Conservation (phyloP, 1,139 yeast genomes). For the Pneumocystis wakefieldiae region DNA sequence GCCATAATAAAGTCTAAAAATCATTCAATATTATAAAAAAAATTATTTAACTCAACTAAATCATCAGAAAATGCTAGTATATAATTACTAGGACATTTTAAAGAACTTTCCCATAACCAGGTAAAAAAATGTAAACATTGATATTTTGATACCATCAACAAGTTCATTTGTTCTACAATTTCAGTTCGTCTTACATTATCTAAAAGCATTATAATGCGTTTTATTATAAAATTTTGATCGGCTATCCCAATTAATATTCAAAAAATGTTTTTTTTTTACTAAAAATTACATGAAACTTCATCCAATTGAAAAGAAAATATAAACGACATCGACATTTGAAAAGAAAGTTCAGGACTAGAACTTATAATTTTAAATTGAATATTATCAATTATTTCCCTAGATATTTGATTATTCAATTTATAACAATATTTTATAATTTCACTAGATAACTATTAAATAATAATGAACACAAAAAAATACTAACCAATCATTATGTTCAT, state of each 20-base stretch:
- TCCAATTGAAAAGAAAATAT: background rate
- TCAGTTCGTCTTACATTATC: background rate
- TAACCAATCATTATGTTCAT: background rate
- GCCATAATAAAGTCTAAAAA: background rate
- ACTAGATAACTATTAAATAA: background rate
- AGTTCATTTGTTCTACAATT: background rate
- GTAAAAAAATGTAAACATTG: background rate
- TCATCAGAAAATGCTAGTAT: background rate
- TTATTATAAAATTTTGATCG: background rate
- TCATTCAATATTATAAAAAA: background rate
- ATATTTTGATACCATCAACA: background rate
- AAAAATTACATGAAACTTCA: background rate
- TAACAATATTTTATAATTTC: background rate
- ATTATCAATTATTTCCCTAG: background rate
- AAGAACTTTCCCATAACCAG: constrained; percentile 1
- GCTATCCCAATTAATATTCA: background rate
- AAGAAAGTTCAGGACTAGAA: background rate
- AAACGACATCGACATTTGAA: background rate
- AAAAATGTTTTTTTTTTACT: background rate
- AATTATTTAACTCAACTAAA: background rate
- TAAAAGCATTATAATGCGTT: background rate
- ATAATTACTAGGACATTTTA: background rate
- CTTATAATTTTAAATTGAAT: background rate
- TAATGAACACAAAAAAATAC: background rate
- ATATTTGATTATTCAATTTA: background rate